Percentiles rank a stretch among this genome's conserved stretches.
Evolutionary conservation across 371 early-diverging fungal genomes (phyloP).

Genomic region (Mortierella sp.): DNA sequence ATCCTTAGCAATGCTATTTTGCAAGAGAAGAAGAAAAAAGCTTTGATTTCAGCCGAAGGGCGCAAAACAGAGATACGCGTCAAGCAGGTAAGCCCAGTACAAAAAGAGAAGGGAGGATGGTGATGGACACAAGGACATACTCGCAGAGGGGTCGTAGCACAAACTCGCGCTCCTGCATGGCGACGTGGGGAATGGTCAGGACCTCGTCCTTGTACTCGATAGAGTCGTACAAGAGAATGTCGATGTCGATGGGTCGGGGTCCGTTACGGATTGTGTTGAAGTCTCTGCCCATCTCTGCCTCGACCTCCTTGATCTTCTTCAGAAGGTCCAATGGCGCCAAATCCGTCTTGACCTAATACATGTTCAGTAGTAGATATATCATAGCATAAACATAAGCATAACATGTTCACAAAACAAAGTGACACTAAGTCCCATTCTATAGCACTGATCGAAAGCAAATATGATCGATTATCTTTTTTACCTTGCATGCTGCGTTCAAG

Average conservation of each 20-base stretch:
- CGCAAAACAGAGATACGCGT: background rate
- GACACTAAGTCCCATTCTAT: too few relatives aligned
- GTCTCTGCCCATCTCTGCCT: constrained; percentile 84
- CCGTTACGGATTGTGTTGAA: constrained; percentile 81
- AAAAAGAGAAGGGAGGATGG: constrained; percentile 1
- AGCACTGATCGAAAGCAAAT: too few relatives aligned
- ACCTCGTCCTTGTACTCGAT: constrained; percentile 74
- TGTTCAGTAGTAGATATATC: too few relatives aligned
- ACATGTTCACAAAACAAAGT: too few relatives aligned
- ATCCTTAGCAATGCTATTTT: constrained; percentile 87
- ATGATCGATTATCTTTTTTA: constrained; percentile 52
- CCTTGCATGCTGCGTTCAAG: constrained; percentile 90
- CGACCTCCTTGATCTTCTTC: constrained; percentile 84
- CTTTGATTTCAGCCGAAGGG: background rate
- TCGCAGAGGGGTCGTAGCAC: constrained; percentile 95
- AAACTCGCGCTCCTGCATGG: constrained; percentile 93
- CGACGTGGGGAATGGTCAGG: constrained; percentile 91
- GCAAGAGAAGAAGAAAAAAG: constrained; percentile 3
- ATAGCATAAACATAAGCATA: too few relatives aligned
- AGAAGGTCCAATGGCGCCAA: constrained; percentile 83
- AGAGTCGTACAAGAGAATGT: constrained; percentile 92
- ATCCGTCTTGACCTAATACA: constrained; percentile 77
- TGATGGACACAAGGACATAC: constrained; percentile 51
- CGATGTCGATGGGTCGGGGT: constrained; percentile 94
- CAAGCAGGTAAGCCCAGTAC: background rate